Percentiles rank a stretch among this genome's conserved stretches.
phyloP scores from a whole-genome alignment of 306 rosid genomes.

The Ceratonia siliqua region DNA sequence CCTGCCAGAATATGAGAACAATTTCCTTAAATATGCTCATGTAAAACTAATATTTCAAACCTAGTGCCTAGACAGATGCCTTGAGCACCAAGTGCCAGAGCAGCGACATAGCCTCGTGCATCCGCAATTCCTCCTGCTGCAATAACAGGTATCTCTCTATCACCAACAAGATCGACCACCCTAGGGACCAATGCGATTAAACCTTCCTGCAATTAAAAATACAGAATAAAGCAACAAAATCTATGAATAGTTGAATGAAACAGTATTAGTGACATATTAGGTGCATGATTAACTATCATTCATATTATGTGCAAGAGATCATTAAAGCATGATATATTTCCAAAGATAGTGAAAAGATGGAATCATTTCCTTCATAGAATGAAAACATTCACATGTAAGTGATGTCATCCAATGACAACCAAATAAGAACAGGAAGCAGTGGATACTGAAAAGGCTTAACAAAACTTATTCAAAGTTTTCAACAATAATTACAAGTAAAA shows the following conservation, averaged over 20 bases:
- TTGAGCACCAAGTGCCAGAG: conserved; percentile 85
- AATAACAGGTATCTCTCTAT: conserved; percentile 64
- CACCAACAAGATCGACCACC: conserved; percentile 78
- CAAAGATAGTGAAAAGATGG: background rate
- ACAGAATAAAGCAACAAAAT: background rate
- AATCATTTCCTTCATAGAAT: background rate
- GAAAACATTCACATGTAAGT: background rate
- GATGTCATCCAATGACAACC: background rate
- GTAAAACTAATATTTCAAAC: conserved; percentile 39
- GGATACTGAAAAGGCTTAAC: conserved; percentile 5
- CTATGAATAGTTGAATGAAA: background rate
- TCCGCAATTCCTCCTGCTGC: conserved; percentile 87
- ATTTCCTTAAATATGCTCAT: background rate
- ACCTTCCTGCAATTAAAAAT: conserved; percentile 55
- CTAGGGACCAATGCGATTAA: conserved; percentile 70
- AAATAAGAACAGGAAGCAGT: background rate
- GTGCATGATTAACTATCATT: conserved; percentile 16
- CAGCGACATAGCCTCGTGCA: conserved; percentile 85
- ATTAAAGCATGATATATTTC: background rate
- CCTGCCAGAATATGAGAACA: conserved; percentile 2
- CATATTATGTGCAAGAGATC: background rate
- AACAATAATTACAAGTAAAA: background rate
- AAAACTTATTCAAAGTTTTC: background rate
- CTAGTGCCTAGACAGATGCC: conserved; percentile 82
- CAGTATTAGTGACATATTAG: background rate